Conservation (phyloP, 305 asterid genomes). For the Fraxinus xanthoxyloides region DNA sequence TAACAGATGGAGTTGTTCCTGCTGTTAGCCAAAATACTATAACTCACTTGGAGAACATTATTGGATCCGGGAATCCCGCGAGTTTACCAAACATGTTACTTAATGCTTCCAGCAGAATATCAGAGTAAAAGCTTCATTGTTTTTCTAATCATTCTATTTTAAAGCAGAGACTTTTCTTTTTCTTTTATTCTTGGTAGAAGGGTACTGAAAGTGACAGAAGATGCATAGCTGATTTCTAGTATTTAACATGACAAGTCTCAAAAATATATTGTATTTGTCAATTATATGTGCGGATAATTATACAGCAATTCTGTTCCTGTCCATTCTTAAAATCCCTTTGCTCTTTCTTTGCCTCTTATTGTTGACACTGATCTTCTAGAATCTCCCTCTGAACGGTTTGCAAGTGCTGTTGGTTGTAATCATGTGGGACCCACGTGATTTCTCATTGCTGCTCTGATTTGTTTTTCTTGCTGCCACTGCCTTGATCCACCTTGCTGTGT, state of each 20-base stretch:
- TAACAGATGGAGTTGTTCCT: conserved; percentile 6
- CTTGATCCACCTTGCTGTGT: background rate
- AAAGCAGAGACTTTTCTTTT: background rate
- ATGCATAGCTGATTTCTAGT: background rate
- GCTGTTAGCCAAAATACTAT: background rate
- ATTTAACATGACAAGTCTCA: background rate
- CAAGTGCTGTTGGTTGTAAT: background rate
- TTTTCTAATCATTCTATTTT: background rate
- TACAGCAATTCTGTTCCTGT: background rate
- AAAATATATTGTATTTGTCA: background rate
- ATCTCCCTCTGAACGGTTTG: background rate
- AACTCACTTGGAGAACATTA: conserved; percentile 16
- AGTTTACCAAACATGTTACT: background rate
- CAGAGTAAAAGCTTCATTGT: background rate
- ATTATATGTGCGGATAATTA: background rate
- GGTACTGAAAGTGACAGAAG: background rate
- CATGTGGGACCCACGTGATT: background rate
- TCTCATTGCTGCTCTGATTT: background rate
- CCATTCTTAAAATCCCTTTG: background rate
- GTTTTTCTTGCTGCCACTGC: background rate
- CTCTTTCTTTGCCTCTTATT: background rate
- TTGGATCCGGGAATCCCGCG: conserved; percentile 17
- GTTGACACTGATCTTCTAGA: background rate
- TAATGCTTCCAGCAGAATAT: background rate
- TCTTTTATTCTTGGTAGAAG: background rate